Evolutionary conservation across 2,329 filamentous ascomycete species (phyloP).

Genomic region (Paecilomyces sp.): DNA sequence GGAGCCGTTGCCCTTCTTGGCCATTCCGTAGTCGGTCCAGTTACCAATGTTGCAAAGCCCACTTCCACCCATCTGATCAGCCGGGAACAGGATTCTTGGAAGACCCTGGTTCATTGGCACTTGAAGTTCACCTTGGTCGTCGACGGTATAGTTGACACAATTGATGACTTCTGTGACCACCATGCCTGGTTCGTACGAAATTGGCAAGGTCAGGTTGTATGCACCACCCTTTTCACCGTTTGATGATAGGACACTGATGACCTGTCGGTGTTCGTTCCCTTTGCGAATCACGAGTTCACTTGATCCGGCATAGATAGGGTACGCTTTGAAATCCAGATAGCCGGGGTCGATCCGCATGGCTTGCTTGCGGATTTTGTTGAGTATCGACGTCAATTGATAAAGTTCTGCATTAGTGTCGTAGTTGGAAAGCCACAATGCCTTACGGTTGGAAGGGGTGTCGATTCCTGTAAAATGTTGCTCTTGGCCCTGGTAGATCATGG

Average conservation of each 20-base stretch:
- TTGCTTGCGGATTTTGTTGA: constrained; percentile 42
- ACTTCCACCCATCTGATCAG: constrained; percentile 9
- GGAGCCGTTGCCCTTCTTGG: background rate
- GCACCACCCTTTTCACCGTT: constrained; percentile 28
- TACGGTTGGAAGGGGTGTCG: constrained; percentile 43
- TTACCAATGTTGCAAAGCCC: constrained; percentile 8
- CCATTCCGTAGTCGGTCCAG: background rate
- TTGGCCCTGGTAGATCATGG: constrained; percentile 59
- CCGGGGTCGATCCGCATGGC: constrained; percentile 22
- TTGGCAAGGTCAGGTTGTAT: constrained; percentile 41
- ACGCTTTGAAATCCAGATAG: constrained; percentile 30
- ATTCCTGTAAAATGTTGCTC: constrained; percentile 54
- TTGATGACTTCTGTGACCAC: constrained; percentile 30
- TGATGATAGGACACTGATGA: constrained; percentile 32
- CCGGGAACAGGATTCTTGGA: constrained; percentile 12
- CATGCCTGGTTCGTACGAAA: constrained; percentile 27
- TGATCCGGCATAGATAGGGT: constrained; percentile 32
- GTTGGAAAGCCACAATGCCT: constrained; percentile 49
- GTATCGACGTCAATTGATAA: constrained; percentile 35
- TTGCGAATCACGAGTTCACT: constrained; percentile 35
- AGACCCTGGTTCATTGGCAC: constrained; percentile 9
- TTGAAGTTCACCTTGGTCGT: constrained; percentile 6
- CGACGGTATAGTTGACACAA: constrained; percentile 18
- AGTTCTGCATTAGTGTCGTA: constrained; percentile 40
- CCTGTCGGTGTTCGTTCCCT: constrained; percentile 23